Percentiles rank a stretch among this genome's conserved stretches.
These are phyloP conservation scores for Calonectria fujianensis DNA, from an alignment of 2,329 filamentous ascomycete species.

Conservation along the genomic window DNA sequence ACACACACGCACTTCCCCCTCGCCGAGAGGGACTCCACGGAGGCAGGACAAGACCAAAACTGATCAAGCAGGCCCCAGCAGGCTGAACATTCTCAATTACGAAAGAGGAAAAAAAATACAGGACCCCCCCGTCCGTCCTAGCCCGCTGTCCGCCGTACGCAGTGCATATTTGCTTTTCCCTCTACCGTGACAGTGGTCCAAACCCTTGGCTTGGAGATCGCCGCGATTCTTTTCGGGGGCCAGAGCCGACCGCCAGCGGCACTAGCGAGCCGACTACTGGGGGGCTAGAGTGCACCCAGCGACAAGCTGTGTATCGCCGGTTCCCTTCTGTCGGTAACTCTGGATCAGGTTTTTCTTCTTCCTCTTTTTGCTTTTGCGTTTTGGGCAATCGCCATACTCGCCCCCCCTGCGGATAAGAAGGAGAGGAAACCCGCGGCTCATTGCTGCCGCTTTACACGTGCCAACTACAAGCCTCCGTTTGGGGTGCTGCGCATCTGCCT, in stretches of 20 bases:
- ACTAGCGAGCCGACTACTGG: conserved; percentile 24
- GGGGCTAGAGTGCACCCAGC: conserved; percentile 23
- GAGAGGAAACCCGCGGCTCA: conserved; percentile 30
- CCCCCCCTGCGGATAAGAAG: conserved; percentile 7
- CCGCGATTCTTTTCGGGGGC: conserved; percentile 27
- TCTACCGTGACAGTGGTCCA: conserved; percentile 39
- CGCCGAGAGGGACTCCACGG: not conserved
- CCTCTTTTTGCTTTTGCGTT: conserved; percentile 1
- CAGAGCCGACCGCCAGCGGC: conserved; percentile 23
- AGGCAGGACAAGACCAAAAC: not conserved
- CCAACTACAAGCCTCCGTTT: conserved; percentile 23
- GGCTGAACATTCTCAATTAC: conserved; percentile 16
- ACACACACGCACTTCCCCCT: conserved; percentile 1
- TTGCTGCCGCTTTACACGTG: conserved; percentile 36
- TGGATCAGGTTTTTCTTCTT: conserved; percentile 11
- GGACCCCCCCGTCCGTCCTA: conserved; percentile 1
- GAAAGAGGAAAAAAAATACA: conserved; percentile 22
- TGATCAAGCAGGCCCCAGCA: conserved; percentile 3
- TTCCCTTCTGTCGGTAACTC: conserved; percentile 38
- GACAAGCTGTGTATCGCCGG: conserved; percentile 20
- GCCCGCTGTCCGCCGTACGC: conserved; percentile 9
- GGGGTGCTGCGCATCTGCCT: conserved; percentile 17
- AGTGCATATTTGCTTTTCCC: conserved; percentile 37
- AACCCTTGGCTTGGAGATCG: conserved; percentile 36
- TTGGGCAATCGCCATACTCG: conserved; percentile 8